Evolutionary conservation across 352 stramenopile genomes (phyloP).

Genomic region (Phytophthora ramorum): DNA sequence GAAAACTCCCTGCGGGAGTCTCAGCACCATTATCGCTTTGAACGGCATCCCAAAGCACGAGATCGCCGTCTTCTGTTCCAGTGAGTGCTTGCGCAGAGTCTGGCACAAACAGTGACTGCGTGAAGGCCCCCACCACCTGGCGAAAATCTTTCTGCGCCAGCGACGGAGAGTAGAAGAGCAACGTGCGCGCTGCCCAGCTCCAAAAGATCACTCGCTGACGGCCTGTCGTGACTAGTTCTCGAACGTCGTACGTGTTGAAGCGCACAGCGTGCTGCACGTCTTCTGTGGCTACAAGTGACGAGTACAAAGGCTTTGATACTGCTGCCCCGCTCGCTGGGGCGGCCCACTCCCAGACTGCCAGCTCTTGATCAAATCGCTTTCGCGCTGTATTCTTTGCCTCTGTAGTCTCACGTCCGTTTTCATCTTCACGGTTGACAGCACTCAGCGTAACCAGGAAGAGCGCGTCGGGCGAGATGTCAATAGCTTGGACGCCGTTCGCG

Average conservation of each 20-base stretch:
- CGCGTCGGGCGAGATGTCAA: conserved; percentile 91
- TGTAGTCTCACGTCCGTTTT: conserved; percentile 1
- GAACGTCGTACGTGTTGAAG: conserved; percentile 92
- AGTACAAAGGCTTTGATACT: conserved; percentile 55
- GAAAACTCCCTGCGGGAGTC: conserved; percentile 37
- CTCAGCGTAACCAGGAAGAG: conserved; percentile 91
- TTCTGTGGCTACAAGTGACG: conserved; percentile 74
- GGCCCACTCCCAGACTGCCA: conserved; percentile 92
- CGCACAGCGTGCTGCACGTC: conserved; percentile 81
- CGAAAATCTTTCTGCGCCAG: conserved; percentile 85
- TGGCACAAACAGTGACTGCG: conserved; percentile 88
- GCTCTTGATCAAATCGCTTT: conserved; percentile 70
- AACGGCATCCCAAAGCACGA: conserved; percentile 90
- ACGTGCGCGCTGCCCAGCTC: conserved; percentile 82
- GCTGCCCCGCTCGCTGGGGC: conserved; percentile 37
- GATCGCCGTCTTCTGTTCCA: conserved; percentile 84
- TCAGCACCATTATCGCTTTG: conserved; percentile 32
- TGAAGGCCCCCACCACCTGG: conserved; percentile 85
- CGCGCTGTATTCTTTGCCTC: conserved; percentile 23
- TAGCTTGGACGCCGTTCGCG: conserved; percentile 70
- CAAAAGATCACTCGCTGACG: conserved; percentile 90
- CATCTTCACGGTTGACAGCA: conserved; percentile 41
- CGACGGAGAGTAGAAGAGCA: conserved; percentile 88
- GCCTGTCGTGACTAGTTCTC: conserved; percentile 91
- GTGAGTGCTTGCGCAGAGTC: conserved; percentile 87